phyloP scores from a whole-genome alignment of 192 early-diverging fungal species.

The Rhizophagus clarus region DNA sequence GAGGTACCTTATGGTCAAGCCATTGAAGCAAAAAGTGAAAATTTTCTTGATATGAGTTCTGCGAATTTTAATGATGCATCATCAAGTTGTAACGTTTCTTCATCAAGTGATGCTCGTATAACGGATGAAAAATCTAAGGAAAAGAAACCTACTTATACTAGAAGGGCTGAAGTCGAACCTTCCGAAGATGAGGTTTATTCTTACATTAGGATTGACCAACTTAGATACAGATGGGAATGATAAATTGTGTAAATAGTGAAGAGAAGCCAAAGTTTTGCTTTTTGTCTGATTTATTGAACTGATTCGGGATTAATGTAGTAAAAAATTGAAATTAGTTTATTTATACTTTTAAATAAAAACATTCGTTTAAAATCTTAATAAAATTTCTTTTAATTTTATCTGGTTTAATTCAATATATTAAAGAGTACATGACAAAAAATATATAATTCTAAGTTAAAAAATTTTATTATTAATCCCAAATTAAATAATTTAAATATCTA shows the following conservation, averaged over 20 bases:
- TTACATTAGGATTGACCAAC: not conserved
- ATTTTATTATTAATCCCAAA: not conserved
- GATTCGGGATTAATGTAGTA: too few relatives aligned
- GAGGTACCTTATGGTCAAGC: not conserved
- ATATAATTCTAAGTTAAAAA: too few relatives aligned
- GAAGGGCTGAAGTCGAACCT: not conserved
- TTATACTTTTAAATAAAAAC: too few relatives aligned
- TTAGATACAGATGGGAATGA: constrained; percentile 14
- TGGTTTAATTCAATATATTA: too few relatives aligned
- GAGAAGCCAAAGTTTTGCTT: too few relatives aligned
- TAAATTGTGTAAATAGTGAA: not conserved
- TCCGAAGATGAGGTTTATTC: not conserved
- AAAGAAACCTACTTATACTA: not conserved
- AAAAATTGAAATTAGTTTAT: too few relatives aligned
- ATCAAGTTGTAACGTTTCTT: not conserved
- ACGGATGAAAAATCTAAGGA: not conserved
- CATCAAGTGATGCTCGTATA: not conserved
- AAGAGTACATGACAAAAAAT: not conserved
- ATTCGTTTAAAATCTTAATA: too few relatives aligned
- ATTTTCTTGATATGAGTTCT: not conserved
- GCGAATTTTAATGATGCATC: not conserved
- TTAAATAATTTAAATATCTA: not conserved
- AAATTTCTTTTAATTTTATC: too few relatives aligned
- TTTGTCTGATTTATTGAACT: too few relatives aligned
- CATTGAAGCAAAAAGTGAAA: not conserved